Evolutionary conservation across 139 green algal genomes (phyloP), one percentile per base, ranked within the genome.

Genomic region (Tetradesmus lagerheimii): DNA sequence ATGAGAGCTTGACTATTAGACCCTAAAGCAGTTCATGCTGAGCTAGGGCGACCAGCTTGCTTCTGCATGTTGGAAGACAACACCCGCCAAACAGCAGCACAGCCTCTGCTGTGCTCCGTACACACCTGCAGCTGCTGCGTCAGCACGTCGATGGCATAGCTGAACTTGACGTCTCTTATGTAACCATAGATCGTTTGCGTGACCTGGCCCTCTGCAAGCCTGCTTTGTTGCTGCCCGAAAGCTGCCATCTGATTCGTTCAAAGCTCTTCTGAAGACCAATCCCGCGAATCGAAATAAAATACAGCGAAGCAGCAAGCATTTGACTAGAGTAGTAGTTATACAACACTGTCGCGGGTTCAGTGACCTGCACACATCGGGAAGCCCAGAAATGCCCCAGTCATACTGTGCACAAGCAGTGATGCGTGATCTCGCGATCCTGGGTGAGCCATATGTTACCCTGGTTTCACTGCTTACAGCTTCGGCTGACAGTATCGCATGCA

Each of bases 131-230:
- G 89, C 50, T 95, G 53, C 14, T 91, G 62, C 31, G 93, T 39
- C 9, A 97, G 86, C 3, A 92, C 34, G 9, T 23, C 27, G 8
- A 96, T 94, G 12, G 93, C 94, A 1, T 94, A 91, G 0, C 77
- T 75, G 83, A 93, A 95, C 83, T 95, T 95, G 2, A 92, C 87
- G 71, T 98, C 94, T 27, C 92, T 88, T 90, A 98, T 96, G 47
- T 93, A 89, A 1, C 91, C 91, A 80, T 98, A 98, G 6, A 98
- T 92, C 1, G 92, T 94, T 57, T 92, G 82, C 16, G 96, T 98
- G 75, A 94, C 94, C 57, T 95, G 90, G 20, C 96, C 96, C 9
- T 97, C 91, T 12, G 91, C 76, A 37, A 94, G 92, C 0, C 67
- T 83, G 50, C 92, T 78, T n/a, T n/a, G 57, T 8, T 71, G 57